Base-by-base conservation (phyloP, 169 alveolate species). In the Perkinsus marinus region DNA sequence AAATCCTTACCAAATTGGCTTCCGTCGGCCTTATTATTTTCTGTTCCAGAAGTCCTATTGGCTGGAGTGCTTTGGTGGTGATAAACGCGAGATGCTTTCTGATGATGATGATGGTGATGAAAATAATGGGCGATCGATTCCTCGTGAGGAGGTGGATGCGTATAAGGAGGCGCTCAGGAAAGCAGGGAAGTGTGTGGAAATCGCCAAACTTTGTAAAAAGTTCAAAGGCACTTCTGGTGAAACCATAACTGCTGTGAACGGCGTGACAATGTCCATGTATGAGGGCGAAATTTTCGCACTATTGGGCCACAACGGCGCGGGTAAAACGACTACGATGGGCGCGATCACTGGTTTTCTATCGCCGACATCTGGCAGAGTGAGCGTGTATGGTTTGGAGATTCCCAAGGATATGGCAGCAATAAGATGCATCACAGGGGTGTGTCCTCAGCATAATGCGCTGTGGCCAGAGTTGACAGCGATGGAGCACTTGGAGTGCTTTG, bases 221-320 rank as follows among this genome's bases (percentile, higher is more conserved):
- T 19, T 47, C 95, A 9, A 93, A 94, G 90, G 90, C 94, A 36
- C n/a, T 92, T 37, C 68, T 92, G 34, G 90, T 39, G 68, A 92
- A 38, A 43, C 96, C 19, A 95, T 95, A 39, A 93, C 94, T 90
- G 93, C 93, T 43, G 93, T 96, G 9, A 57, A 57, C 7, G 79
- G 34, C 34, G 37, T 57, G 37, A 91, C 91, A 91, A 92, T 96
- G 46, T 95, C 95, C 47, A 93, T 95, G 95, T 95, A 93, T 91
- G 92, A 92, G 92, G 96, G 96, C 38, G 95, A 96, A 94, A 95
- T 95, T 0, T 95, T 95, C 69, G 97, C 97, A 69, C 92, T 96
- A 30, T 94, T 97, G 47, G 98, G 98, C 0, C 98, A 96, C 92
- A 97, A 97, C 91, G 98, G 98, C n/a, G 98, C 98, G 34, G 98